These are phyloP conservation scores for Aspergillus brasiliensis DNA, from an alignment of 2,329 filamentous ascomycete species.

Conservation along the genomic window DNA sequence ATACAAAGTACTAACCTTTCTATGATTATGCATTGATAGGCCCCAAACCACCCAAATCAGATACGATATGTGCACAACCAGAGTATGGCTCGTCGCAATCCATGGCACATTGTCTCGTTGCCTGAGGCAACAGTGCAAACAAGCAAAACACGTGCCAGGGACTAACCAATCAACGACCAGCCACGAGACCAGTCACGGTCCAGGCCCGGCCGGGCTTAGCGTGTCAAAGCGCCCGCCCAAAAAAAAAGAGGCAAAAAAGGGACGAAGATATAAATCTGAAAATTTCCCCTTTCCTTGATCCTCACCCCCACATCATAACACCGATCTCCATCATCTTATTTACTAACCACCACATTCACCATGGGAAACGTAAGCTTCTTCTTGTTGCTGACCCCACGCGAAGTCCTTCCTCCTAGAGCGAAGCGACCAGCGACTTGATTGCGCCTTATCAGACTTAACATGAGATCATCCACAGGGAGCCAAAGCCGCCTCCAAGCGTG, in stretches of 20 bases:
- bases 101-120: too few species aligned
- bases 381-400: not conserved
- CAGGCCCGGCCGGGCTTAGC: not conserved
- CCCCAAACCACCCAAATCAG: too few species aligned
- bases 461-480: constrained; percentile 49
- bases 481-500: constrained; percentile 71
- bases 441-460: constrained; percentile 5
- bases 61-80: too few species aligned
- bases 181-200: not conserved
- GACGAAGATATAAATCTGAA: not conserved
- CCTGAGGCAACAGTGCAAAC: too few species aligned
- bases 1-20: too few species aligned
- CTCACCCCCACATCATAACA: not conserved
- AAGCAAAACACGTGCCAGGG: too few species aligned
- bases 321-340: not conserved
- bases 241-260: not conserved
- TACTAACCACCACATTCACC: constrained; percentile 3
- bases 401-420: not conserved
- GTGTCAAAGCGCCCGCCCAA: not conserved
- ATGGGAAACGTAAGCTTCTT: constrained; percentile 31
- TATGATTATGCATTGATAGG: too few species aligned
- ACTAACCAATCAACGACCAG: too few species aligned
- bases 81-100: too few species aligned
- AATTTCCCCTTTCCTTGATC: not conserved
- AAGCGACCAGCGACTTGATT: not conserved